Evolutionary conservation across 2,329 filamentous ascomycete genomes (phyloP).

Genomic region (Claviceps sp.): DNA sequence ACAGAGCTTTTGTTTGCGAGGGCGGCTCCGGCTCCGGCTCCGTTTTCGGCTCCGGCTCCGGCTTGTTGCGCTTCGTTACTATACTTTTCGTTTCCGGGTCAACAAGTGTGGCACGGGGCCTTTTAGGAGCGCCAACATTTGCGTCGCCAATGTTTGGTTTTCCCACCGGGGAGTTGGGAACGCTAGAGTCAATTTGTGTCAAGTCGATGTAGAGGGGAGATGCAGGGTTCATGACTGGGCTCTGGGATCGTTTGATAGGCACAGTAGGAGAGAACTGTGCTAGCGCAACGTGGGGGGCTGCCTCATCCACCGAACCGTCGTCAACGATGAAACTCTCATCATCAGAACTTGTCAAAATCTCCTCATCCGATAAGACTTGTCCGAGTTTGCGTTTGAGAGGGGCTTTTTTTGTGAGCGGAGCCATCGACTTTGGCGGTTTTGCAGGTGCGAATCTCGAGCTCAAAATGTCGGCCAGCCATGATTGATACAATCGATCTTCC

Average conservation of each 20-base stretch:
- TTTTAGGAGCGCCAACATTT: constrained; percentile 14
- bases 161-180: constrained; percentile 6
- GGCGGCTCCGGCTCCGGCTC: neutral
- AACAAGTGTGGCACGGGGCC: neutral
- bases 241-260: neutral
- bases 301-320: neutral
- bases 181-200: constrained; percentile 12
- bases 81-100: neutral
- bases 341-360: constrained; percentile 37
- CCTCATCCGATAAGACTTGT: constrained; percentile 23
- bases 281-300: neutral
- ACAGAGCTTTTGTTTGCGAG: neutral
- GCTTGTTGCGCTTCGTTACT: neutral
- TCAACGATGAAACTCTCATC: constrained; percentile 37
- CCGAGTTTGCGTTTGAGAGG: constrained; percentile 1
- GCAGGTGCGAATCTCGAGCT: constrained; percentile 26
- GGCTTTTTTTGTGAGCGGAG: constrained; percentile 9
- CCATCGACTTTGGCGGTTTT: constrained; percentile 22
- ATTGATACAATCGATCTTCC: constrained; percentile 40
- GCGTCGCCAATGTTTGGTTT: neutral
- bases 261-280: neutral
- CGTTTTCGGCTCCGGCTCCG: neutral
- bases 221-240: constrained; percentile 8
- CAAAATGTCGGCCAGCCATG: constrained; percentile 37
- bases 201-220: constrained; percentile 16